Evolutionary conservation across 768 basidiomycete genomes (phyloP), one percentile per base, ranked within the genome.

Genomic region (Leccinum disarticulatum): DNA sequence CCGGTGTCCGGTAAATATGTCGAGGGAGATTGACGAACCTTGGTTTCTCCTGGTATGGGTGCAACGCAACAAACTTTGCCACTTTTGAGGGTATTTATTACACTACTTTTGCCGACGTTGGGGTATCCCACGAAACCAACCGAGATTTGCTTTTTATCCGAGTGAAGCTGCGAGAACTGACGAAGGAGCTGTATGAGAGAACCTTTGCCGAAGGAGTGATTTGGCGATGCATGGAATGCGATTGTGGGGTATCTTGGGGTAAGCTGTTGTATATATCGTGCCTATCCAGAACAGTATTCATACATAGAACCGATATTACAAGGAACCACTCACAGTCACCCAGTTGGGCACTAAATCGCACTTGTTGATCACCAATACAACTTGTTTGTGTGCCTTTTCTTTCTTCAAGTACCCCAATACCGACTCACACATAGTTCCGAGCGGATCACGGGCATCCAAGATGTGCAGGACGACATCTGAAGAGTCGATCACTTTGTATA

Each of bases 401-500:
- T 97, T 98, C 68, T 85, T 86, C 68, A 99, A 81, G 67, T 90
- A 97, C 62, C 95, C 93, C 53, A 98, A 82, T 14, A 97, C 91
- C 13, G 91, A 93, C 70, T 95, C 88, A 76, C 96, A 99, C 70
- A 96, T 83, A 30, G 97, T 98, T 4, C 97, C 97, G 52, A 97
- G 72, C 1, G 96, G 96, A 73, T 98, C 96, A 47, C 96, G 85
- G 17, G 96, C 95, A 74, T 99, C 96, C 61, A 99, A 79, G 54
- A 99, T 85, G 71, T 99, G 96, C 35, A 99, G 82, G 59, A 99
- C 83, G 46, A 98, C 93, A 70, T 99, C 96, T 7, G 94, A 96
- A 3, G 96, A 99, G 73, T 99, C 97, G 70, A 99, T 94, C 64
- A 99, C 96, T 75, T 99, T 99, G 83, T 99, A 98, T 7, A 98